Percentiles rank a stretch among this genome's conserved stretches.
These are phyloP conservation scores for Dendrothele bispora DNA, from an alignment of 768 basidiomycete genomes.

Conservation along the genomic window DNA sequence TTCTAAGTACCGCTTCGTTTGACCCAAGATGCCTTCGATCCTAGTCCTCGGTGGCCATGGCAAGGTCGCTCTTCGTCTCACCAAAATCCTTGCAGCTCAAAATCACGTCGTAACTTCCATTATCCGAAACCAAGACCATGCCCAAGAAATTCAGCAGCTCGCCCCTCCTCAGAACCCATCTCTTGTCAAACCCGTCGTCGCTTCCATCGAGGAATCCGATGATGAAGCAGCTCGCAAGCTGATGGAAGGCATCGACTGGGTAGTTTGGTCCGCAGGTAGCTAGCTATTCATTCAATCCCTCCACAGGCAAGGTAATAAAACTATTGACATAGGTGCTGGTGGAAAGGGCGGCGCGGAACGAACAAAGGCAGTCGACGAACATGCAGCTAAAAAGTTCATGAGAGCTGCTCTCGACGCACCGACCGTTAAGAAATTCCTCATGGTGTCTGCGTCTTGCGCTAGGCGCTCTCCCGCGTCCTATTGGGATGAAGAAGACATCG, in stretches of 20 bases:
- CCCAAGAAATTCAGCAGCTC: not conserved
- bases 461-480: conserved; percentile 4
- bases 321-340: not conserved
- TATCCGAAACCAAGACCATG: conserved; percentile 8
- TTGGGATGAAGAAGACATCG: conserved; percentile 1
- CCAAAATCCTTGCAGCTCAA: conserved; percentile 3
- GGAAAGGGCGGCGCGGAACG: conserved; percentile 6
- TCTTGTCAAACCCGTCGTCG: not conserved
- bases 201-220: conserved; percentile 8
- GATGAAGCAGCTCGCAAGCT: conserved; percentile 3
- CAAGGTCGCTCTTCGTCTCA: conserved; percentile 6
- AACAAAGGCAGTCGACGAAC: conserved; percentile 6
- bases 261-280: conserved; percentile 7
- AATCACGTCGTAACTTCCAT: conserved; percentile 2
- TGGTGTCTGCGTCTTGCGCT: conserved; percentile 1
- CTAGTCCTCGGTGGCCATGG: conserved; percentile 7
- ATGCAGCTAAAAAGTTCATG: conserved; percentile 8
- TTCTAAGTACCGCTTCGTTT: no score
- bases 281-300: not conserved
- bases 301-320: not conserved
- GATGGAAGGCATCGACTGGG: conserved; percentile 7
- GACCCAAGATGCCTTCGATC: conserved; percentile 3
- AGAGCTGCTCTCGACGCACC: conserved; percentile 1
- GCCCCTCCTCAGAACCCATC: not conserved
- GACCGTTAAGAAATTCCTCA: conserved; percentile 9